Conservation (phyloP, 1,284 basidiomycete genomes). For the Amylostereum chailletii region DNA sequence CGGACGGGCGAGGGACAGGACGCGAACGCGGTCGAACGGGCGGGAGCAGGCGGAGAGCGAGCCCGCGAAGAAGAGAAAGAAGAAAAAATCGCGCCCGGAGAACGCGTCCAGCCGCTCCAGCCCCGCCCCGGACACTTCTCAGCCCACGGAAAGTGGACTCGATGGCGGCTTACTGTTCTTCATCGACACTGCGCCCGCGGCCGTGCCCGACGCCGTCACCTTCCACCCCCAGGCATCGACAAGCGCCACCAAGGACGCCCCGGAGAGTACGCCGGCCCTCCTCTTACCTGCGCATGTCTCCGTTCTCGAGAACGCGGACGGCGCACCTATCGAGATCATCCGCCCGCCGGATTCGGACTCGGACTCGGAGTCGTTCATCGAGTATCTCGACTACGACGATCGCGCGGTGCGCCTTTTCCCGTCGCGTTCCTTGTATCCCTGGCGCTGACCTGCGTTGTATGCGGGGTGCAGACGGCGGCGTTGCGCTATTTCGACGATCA, state of each 20-base stretch:
- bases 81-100: too few species aligned
- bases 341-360: slow-evolving; percentile 28
- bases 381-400: slow-evolving; percentile 67
- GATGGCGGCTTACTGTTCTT: slow-evolving; percentile 31
- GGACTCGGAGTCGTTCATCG: slow-evolving; percentile 55
- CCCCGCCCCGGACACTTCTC: too few species aligned
- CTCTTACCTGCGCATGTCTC: slow-evolving; percentile 61
- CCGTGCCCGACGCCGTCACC: slow-evolving; percentile 14
- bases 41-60: too few species aligned
- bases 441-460: background rate
- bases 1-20: too few species aligned
- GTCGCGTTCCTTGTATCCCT: background rate
- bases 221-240: slow-evolving; percentile 1
- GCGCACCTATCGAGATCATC: slow-evolving; percentile 37
- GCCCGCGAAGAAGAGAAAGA: too few species aligned
- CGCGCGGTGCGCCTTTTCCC: slow-evolving; percentile 33
- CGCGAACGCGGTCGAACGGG: too few species aligned
- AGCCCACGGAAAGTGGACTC: background rate
- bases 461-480: slow-evolving; percentile 28
- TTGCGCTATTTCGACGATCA: slow-evolving; percentile 53
- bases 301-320: slow-evolving; percentile 29
- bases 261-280: slow-evolving; percentile 20
- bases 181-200: slow-evolving; percentile 38
- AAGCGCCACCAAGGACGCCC: background rate
- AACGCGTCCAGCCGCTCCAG: too few species aligned